Base-by-base conservation (phyloP, 116 monocot genomes). In the Papilionanthe hybrid region DNA sequence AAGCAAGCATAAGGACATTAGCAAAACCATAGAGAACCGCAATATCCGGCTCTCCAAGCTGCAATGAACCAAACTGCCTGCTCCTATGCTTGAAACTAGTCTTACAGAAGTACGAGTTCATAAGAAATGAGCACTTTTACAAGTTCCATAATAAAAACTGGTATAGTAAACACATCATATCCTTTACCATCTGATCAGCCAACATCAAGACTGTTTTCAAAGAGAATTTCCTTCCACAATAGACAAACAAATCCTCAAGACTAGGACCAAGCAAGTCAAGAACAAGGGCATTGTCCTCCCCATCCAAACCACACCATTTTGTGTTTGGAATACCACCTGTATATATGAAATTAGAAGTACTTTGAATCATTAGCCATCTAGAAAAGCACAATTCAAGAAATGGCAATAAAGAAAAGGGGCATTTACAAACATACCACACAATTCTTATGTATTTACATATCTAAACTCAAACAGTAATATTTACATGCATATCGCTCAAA, bases 181-280 rank as follows among this genome's bases (percentile, higher is more conserved):
- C 37, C 60, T 29, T 81, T 93, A 99, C 99, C 99, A 99, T 99
- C 79, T 99, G 99, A 75, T 99, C 99, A n/a, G 99, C 99, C 74
- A 99, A 81, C 93, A 99, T 90, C 22, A 99, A 84, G 10, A 99
- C 95, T 6, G 99, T 91, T 87, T 99, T 95, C 76, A 99, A 78
- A 5, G 90, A 85, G 75, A 99, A 91, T 72, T 92, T 99, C 71
- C 99, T 87, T 69, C 93, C 89, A 80, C 99, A 99, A 42, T 99
- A 99, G 55, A 90, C 93, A 80, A 99, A 95, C 37, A 99, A 80
- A 76, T 93, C 95, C 60, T 99, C 99, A 66, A 99, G 87, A 67
- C 99, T 99, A 22, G 95, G 95, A 22, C 99, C 95, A 57, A 99
- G 92, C 86, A 99, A 84, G 76, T 99, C 99, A 65, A 99, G 67